Evolutionary conservation across 2,329 filamentous ascomycete genomes (phyloP), one percentile per base, ranked within the genome.

Genomic region (Hymenoscyphus infarciens): DNA sequence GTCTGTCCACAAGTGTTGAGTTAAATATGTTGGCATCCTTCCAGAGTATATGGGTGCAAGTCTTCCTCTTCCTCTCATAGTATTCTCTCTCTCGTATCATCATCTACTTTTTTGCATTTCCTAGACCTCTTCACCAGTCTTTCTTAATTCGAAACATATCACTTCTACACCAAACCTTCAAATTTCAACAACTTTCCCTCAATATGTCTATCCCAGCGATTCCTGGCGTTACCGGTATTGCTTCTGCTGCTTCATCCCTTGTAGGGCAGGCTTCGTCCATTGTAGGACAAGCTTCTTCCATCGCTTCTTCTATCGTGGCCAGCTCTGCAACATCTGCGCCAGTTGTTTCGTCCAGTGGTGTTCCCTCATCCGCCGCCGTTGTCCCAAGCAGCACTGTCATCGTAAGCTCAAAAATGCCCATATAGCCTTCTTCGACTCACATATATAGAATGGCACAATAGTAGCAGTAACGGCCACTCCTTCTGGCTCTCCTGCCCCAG

Each of bases 1-100:
- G 5, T 49, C 42, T 49, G 42, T 19, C 42, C 42, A 22, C 42
- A 49, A 49, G 42, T 49, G n/a, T 49, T 6, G 42, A 49, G 19
- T 49, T 22, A 25, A 22, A 49, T 25, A 19, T 49, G 42, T 22
- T 49, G 42, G n/a, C 42, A 49, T 49, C 42, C 42, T 49, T 49
- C 42, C 7, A 49, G n/a, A 49, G 42, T 49, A 49, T 49, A 49
- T 49, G 42, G n/a, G 42, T 49, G 25, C 19, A 49, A 49, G 42
- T 49, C n/a, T 15, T 22, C 42, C 42, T 49, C n/a, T 49, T 49
- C n/a, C 42, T 49, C 5, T 49, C 42, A 49, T 22, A 25, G n/a
- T 22, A 22, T 49, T 22, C 42, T 49, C 5, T 8, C n/a, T 49
- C 42, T 11, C 10, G 22, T 10, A 49, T 49, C 19, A 49, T 49